Conservation (phyloP, 108 stramenopile species). For the Fragilaria crotonensis region DNA sequence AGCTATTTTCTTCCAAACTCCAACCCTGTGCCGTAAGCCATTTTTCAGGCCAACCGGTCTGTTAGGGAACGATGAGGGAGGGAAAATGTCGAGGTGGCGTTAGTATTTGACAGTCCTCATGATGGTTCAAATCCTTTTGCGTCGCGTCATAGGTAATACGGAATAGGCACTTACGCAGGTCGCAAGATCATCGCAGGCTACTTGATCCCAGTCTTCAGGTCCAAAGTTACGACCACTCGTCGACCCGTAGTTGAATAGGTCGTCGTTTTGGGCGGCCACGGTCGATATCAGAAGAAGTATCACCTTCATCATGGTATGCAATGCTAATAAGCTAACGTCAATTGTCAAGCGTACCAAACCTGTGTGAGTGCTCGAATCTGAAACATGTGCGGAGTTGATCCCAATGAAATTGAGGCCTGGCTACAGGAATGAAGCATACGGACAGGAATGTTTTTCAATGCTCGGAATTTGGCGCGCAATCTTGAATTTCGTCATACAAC, state of each 20-base stretch:
- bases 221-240: conserved; percentile 35
- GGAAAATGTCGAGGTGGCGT: background rate
- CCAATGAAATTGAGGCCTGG: too few species aligned
- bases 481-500: too few species aligned
- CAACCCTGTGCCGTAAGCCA: conserved; percentile 19
- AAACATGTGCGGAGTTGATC: too few species aligned
- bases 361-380: too few species aligned
- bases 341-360: too few species aligned
- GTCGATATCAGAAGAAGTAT: background rate
- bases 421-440: too few species aligned
- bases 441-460: too few species aligned
- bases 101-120: background rate
- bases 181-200: conserved; percentile 22
- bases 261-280: conserved; percentile 3
- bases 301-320: background rate
- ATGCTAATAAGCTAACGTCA: too few species aligned
- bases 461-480: too few species aligned
- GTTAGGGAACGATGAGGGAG: background rate
- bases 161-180: conserved; percentile 27
- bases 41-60: conserved; percentile 6
- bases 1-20: conserved; percentile 22
- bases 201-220: conserved; percentile 39
- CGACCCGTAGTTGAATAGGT: conserved; percentile 23
- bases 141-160: background rate
- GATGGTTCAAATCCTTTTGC: background rate